Percentiles rank a stretch among this genome's conserved stretches.
Conservation (phyloP, 1,139 yeast genomes). For the Suhomyces choctaworum region DNA sequence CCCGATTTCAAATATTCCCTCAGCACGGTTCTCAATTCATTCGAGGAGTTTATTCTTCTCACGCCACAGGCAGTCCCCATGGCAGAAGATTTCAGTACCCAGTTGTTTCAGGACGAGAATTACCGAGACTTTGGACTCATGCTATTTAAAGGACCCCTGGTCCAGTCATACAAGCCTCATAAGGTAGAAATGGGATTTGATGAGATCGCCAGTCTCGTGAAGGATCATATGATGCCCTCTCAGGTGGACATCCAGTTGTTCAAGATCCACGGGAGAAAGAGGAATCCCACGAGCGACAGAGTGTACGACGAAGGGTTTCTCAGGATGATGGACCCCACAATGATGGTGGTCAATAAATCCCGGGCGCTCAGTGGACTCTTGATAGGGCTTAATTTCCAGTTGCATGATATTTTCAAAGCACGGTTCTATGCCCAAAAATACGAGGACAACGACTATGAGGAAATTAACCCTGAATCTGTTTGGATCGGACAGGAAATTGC, state of each 20-base stretch:
- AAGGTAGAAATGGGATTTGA: conserved; percentile 31
- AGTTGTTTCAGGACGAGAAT: conserved; percentile 20
- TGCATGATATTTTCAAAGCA: conserved; percentile 24
- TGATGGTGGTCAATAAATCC: conserved; percentile 33
- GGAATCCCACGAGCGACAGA: conserved; percentile 17
- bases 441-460: conserved; percentile 8
- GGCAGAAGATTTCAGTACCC: conserved; percentile 16
- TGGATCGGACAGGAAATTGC: conserved; percentile 41
- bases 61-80: conserved; percentile 32
- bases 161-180: conserved; percentile 24
- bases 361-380: conserved; percentile 31
- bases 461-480: conserved; percentile 26
- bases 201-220: conserved; percentile 31
- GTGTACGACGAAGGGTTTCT: conserved; percentile 27
- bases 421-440: conserved; percentile 19
- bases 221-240: conserved; percentile 25
- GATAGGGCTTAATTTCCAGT: conserved; percentile 28
- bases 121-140: conserved; percentile 27
- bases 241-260: conserved; percentile 23
- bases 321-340: conserved; percentile 29
- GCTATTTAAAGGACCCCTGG: conserved; percentile 28
- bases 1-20: conserved; percentile 24
- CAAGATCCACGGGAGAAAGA: conserved; percentile 15
- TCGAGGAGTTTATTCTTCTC: conserved; percentile 32
- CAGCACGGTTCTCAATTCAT: conserved; percentile 33